Evolutionary conservation across 140 eudicot species (phyloP), one percentile per base, ranked within the genome.

Genomic region (Erigeron philadelphicus): DNA sequence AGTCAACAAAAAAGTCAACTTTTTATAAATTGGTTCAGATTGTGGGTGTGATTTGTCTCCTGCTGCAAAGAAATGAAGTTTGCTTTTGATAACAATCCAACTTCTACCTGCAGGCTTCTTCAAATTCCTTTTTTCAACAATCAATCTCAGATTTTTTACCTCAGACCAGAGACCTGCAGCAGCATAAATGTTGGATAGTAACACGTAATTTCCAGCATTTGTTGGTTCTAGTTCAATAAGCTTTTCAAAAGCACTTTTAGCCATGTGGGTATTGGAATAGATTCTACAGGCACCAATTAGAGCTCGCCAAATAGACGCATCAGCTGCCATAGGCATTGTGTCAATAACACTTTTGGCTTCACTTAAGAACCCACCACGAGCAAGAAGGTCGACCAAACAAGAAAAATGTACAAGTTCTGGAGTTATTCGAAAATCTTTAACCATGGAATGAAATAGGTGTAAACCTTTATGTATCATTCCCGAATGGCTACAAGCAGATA

Each of bases 401-500:
- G 79, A 81, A 61, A 78, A 86, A 62, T 83, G 93, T 10, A 80
- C 81, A n/a, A 64, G 72, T 67, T 70, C 77, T 15, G 86, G 86
- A 17, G 67, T 66, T 60, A 83, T 43, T 15, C 54, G 25, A 73
- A 64, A 81, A 54, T 76, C 79, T 63, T 62, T 77, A 75, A 73
- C 68, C 93, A 86, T 86, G 6, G 82, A 81, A 13, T 67, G 16
- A 68, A 78, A 86, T 11, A 81, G 77, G 53, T 44, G 67, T 72
- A 83, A 69, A 8, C 93, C 93, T 71, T 73, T 47, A n/a, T 66
- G 71, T n/a, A 86, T 75, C 77, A 78, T 64, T 48, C 88, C 93
- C 12, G 85, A 86, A 76, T 86, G 93, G 67, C 87, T 86, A 23
- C 93, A 86, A 53, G 88, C 93, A 45, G 88, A 78, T 63, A 86